These are phyloP conservation scores for Fusarium robinianum DNA, from an alignment of 2,329 filamentous ascomycete species.

Conservation along the genomic window DNA sequence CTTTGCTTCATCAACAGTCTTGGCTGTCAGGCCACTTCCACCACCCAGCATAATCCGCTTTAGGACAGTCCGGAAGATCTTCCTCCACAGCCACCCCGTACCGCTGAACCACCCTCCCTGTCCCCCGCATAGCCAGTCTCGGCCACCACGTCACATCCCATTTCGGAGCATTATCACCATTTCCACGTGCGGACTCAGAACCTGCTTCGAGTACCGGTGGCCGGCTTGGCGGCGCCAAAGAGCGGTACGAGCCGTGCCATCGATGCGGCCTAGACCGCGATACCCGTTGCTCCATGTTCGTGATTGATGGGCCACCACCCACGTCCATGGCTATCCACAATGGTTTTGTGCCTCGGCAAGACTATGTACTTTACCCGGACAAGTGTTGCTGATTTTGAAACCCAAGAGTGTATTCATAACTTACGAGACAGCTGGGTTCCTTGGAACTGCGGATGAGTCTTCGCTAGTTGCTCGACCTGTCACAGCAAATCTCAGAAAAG, in stretches of 20 bases:
- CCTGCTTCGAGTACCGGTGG: conserved; percentile 21
- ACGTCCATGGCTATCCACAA: no score
- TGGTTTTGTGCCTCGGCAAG: no score
- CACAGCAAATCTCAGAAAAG: no score
- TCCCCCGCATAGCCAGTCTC: conserved; percentile 27
- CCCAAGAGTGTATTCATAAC: no score
- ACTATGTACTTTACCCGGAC: no score
- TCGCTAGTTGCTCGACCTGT: no score
- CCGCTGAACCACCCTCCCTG: conserved; percentile 5
- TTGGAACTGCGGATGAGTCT: no score
- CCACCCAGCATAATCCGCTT: conserved; percentile 19
- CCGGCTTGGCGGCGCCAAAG: conserved; percentile 16
- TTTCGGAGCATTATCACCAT: conserved; percentile 1
- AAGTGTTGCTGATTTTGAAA: no score
- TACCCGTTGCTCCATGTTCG: conserved; percentile 1
- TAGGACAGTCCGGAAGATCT: conserved; percentile 32
- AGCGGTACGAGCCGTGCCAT: conserved; percentile 32
- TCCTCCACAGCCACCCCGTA: conserved; percentile 32
- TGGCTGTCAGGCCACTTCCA: conserved; percentile 23
- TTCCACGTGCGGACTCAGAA: conserved; percentile 18
- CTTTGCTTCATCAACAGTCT: no score
- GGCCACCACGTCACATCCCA: conserved; percentile 11
- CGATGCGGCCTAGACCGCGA: conserved; percentile 13
- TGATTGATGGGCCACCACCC: conserved; percentile 12
- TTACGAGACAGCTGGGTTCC: no score